These are phyloP conservation scores for Saccharomyces hybrid DNA, from an alignment of 1,139 yeast species.

Conservation along the genomic window DNA sequence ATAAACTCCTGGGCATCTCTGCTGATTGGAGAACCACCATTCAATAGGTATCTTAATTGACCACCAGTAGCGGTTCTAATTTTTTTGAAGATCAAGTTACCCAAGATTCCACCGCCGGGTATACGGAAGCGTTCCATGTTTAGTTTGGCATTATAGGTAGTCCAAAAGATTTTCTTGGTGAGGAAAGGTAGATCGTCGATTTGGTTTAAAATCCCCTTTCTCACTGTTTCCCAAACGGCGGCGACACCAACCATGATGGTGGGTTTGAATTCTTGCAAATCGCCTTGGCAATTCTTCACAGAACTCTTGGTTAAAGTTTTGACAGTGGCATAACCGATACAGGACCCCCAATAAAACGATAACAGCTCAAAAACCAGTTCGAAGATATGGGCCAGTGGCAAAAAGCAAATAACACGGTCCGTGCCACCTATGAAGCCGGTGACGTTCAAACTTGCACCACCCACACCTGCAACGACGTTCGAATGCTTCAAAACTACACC, in stretches of 20 bases:
- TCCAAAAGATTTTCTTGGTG: constrained; percentile 82
- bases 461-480: constrained; percentile 75
- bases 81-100: constrained; percentile 71
- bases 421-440: constrained; percentile 41
- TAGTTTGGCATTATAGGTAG: constrained; percentile 67
- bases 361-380: constrained; percentile 83
- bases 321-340: constrained; percentile 85
- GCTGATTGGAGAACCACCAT: constrained; percentile 94
- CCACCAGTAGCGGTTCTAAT: constrained; percentile 96
- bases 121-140: constrained; percentile 53
- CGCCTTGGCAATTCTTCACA: constrained; percentile 80
- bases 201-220: constrained; percentile 83
- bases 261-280: constrained; percentile 79
- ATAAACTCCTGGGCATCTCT: constrained; percentile 77
- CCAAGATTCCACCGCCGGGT: constrained; percentile 63
- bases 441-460: constrained; percentile 67
- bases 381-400: constrained; percentile 94
- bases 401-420: constrained; percentile 76
- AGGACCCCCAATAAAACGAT: constrained; percentile 81
- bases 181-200: constrained; percentile 57
- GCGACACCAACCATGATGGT: constrained; percentile 98
- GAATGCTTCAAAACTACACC: constrained; percentile 83
- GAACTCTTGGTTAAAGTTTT: constrained; percentile 83
- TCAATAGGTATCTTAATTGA: constrained; percentile 57
- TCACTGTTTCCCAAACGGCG: constrained; percentile 94